A percentile compares a stretch with the other conserved stretches of the same genome.
Conservation (phyloP, 2,329 filamentous ascomycete species). For the Fusarium sacchari region DNA sequence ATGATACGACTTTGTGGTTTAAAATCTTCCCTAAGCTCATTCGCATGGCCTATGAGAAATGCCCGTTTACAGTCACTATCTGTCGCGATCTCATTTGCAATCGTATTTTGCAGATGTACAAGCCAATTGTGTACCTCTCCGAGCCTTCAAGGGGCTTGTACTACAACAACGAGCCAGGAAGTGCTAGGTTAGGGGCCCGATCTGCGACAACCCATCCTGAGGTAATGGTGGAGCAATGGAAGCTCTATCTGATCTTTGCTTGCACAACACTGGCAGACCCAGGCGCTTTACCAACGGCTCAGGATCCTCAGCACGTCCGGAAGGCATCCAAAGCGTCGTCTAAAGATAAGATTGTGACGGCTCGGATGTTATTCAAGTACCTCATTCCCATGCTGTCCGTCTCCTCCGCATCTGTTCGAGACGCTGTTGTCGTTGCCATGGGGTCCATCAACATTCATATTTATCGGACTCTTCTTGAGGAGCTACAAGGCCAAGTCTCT, state of each 20-base stretch:
- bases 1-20: conserved; percentile 95
- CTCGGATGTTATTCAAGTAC: conserved; percentile 88
- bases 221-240: conserved; percentile 96
- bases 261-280: conserved; percentile 93
- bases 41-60: conserved; percentile 88
- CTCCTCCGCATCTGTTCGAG: conserved; percentile 81
- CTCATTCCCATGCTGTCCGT: conserved; percentile 88
- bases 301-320: conserved; percentile 77
- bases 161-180: conserved; percentile 69
- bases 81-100: conserved; percentile 93
- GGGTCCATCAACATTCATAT: conserved; percentile 96
- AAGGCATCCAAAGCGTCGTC: conserved; percentile 79
- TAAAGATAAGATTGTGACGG: conserved; percentile 84
- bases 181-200: conserved; percentile 61
- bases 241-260: conserved; percentile 94
- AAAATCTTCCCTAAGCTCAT: conserved; percentile 98
- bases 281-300: conserved; percentile 64
- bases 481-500: conserved; percentile 85
- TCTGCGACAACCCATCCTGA: conserved; percentile 80
- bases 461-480: conserved; percentile 89
- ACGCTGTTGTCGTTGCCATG: conserved; percentile 89
- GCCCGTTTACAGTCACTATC: conserved; percentile 89
- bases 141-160: conserved; percentile 75
- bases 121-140: conserved; percentile 80
- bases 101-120: conserved; percentile 91